Evolutionary conservation across 2,329 filamentous ascomycete species (phyloP), one percentile per base, ranked within the genome.

Genomic region (Aspergillus sp.): DNA sequence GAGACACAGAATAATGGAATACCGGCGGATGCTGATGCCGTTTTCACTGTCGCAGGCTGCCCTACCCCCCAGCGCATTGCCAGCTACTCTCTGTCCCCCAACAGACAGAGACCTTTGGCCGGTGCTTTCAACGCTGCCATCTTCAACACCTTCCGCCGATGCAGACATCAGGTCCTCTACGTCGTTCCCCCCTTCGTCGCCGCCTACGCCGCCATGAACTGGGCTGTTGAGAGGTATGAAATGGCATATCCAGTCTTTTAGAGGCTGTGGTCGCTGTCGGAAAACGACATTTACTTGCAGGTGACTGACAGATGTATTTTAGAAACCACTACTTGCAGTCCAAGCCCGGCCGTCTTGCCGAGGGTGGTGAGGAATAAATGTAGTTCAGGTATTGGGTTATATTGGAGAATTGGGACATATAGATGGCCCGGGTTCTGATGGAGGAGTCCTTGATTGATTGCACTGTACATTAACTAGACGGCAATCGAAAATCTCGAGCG

Each of bases 71-170:
- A 83, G 64, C 80, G 81, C 60, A 72, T 85, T 47, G 72, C 75
- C 44, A 75, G 76, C 61, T 97, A 94, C 74, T 79, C 84, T 55
- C 66, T 98, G 57, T 85, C 88, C 58, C 73, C 86, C 56, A 97
- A 98, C 80, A 85, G 87, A 67, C 91, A 95, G 76, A 84, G 87
- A 63, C 87, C 90, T 52, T 78, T 95, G 56, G 89, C 89, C 52
- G 88, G 88, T 60, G 76, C 85, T 48, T 70, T 78, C 53, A 74
- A 91, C 70, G 86, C 85, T 56, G 91, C 90, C 63, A 73, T 97
- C 76, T 97, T 97, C 85, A 98, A 98, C 81, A 85, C 82, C 60
- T 94, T 86, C 80, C 85, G 93, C 70, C 83, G 93, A 62, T 87
- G 86, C 73, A 84, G 83, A 68, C 71, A 78, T 58, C 93, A 97